These are phyloP conservation scores for Hanseniaspora lindneri DNA, from an alignment of 805 yeast species.

Conservation along the genomic window DNA sequence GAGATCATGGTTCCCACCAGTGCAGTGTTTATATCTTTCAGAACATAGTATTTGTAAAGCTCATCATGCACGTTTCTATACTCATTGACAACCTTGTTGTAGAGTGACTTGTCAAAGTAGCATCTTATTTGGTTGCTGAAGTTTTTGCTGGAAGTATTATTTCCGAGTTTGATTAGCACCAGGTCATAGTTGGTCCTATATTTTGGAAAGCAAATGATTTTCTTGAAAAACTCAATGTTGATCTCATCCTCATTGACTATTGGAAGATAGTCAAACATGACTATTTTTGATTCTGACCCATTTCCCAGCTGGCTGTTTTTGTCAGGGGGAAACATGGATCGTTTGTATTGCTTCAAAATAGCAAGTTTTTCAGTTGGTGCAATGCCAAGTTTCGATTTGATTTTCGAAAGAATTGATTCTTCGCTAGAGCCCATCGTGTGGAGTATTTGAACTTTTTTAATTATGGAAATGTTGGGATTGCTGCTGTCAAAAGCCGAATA, in stretches of 20 bases:
- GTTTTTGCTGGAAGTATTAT: background rate
- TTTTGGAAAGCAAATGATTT: conserved; percentile 14
- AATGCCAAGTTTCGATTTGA: conserved; percentile 3
- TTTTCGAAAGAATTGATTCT: conserved; percentile 3
- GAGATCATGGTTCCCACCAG: conserved; percentile 11
- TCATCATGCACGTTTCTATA: background rate
- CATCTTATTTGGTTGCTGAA: conserved; percentile 17
- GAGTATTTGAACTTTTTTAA: conserved; percentile 12
- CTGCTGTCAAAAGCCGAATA: background rate
- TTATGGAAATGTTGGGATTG: background rate
- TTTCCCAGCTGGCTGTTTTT: background rate
- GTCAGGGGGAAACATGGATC: conserved; percentile 4
- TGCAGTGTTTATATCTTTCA: conserved; percentile 13
- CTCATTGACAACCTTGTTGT: background rate
- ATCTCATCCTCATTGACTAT: conserved; percentile 9
- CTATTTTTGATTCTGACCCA: conserved; percentile 1
- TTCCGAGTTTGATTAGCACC: conserved; percentile 4
- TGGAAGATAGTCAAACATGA: conserved; percentile 16
- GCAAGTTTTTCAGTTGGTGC: conserved; percentile 8
- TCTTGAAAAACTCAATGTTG: conserved; percentile 15
- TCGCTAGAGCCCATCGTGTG: background rate
- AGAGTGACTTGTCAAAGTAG: conserved; percentile 4
- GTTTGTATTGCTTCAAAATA: conserved; percentile 13
- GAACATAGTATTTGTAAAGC: conserved; percentile 3
- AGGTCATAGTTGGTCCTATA: conserved; percentile 14